phyloP scores from a whole-genome alignment of 306 rosid genomes.

The Inga oerstediana region DNA sequence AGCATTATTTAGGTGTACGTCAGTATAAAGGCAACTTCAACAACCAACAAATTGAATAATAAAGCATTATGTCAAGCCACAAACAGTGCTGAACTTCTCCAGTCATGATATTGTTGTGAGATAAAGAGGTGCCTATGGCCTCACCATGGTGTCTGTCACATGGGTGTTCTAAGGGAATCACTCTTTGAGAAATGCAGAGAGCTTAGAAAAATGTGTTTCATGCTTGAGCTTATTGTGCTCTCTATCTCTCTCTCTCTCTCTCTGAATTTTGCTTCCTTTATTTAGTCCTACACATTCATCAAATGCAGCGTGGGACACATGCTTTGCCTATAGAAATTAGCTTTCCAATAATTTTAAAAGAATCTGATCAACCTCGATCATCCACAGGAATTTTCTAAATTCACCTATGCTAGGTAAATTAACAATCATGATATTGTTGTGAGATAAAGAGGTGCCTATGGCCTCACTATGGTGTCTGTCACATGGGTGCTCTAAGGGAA shows the following conservation, averaged over 20 bases:
- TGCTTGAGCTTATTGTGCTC: not conserved
- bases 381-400: conserved; percentile 3
- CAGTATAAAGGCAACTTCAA: not conserved
- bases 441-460: not conserved
- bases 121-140: not conserved
- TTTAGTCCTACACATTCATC: not conserved
- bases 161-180: not conserved
- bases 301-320: not conserved
- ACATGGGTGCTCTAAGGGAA: not conserved
- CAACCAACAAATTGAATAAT: not conserved
- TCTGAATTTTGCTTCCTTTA: not conserved
- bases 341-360: not conserved
- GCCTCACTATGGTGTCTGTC: not conserved
- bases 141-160: not conserved
- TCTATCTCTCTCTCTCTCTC: not conserved
- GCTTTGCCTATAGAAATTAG: not conserved
- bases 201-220: not conserved
- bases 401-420: not conserved
- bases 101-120: not conserved
- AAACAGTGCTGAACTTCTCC: not conserved
- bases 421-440: not conserved
- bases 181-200: not conserved
- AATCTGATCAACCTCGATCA: not conserved
- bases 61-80: not conserved
- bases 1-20: not conserved